A percentile compares a stretch with the other conserved stretches of the same genome.
phyloP scores from a whole-genome alignment of 2,329 filamentous ascomycete species.

The Microcyclospora tardicrescens region DNA sequence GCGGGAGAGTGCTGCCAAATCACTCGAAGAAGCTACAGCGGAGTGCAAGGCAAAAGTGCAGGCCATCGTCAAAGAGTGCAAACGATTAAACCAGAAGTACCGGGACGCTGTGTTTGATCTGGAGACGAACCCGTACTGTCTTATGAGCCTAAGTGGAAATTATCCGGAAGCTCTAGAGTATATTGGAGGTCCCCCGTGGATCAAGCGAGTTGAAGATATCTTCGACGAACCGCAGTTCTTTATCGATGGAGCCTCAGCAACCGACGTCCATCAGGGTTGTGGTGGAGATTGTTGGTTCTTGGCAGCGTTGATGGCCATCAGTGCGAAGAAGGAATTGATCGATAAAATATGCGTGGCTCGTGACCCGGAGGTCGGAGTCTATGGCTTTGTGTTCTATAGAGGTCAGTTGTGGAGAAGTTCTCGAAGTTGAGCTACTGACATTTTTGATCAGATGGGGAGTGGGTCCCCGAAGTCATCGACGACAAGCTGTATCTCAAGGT shows the following conservation, averaged over 20 bases:
- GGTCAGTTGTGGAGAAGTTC: constrained; percentile 1
- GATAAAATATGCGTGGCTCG: constrained; percentile 60
- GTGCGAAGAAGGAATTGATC: constrained; percentile 64
- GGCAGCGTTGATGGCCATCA: constrained; percentile 64
- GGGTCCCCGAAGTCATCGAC: constrained; percentile 83
- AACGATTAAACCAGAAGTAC: constrained; percentile 72
- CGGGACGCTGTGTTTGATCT: constrained; percentile 79
- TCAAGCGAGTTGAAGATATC: constrained; percentile 22
- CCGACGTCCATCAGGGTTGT: constrained; percentile 65
- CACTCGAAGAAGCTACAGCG: constrained; percentile 58
- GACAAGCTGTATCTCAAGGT: constrained; percentile 80
- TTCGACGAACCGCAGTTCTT: constrained; percentile 44
- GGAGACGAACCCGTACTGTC: constrained; percentile 46
- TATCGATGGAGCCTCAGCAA: constrained; percentile 58
- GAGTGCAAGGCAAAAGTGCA: constrained; percentile 51
- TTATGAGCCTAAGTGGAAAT: constrained; percentile 11
- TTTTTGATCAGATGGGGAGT: constrained; percentile 53
- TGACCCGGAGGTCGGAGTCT: constrained; percentile 63
- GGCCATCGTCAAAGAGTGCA: constrained; percentile 50
- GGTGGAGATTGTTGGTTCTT: constrained; percentile 81
- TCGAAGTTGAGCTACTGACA: neutral
- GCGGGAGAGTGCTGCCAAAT: constrained; percentile 25
- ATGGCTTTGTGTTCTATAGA: constrained; percentile 73
- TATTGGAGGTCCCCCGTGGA: constrained; percentile 18
- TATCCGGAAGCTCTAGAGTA: constrained; percentile 11